Percentiles rank a stretch among this genome's conserved stretches.
These are phyloP conservation scores for Gnaphalium uliginosum DNA, from an alignment of 129 eudicot genomes.

Conservation along the genomic window DNA sequence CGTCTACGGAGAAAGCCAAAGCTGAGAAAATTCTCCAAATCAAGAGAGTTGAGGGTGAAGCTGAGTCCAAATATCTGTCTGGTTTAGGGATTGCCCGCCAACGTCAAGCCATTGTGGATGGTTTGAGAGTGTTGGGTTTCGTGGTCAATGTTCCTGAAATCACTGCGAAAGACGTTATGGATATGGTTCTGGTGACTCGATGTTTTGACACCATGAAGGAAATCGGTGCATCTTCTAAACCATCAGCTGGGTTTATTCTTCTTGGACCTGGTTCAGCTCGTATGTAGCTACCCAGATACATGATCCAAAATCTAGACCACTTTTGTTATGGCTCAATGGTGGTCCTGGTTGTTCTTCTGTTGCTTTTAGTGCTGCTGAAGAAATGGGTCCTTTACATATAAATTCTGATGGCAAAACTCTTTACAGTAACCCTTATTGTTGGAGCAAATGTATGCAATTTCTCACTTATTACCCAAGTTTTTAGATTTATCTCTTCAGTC, in stretches of 20 bases:
- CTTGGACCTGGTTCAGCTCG: constrained; percentile 82
- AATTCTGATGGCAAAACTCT: constrained; percentile 82
- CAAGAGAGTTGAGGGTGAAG: constrained; percentile 82
- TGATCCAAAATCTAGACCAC: constrained; percentile 70
- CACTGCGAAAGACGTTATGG: constrained; percentile 80
- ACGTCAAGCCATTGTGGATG: constrained; percentile 82
- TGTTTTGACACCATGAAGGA: constrained; percentile 86
- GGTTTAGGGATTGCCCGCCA: constrained; percentile 86
- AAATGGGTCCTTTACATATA: constrained; percentile 88
- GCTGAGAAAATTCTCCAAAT: constrained; percentile 83
- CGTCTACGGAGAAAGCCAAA: constrained; percentile 73
- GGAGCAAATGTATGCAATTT: constrained; percentile 81
- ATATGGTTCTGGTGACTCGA: constrained; percentile 81
- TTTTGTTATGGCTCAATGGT: constrained; percentile 97
- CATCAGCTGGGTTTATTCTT: constrained; percentile 74
- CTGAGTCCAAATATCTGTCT: constrained; percentile 65
- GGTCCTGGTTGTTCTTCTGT: constrained; percentile 99
- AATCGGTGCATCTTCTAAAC: constrained; percentile 71
- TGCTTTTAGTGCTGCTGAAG: constrained; percentile 99
- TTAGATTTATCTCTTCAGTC: constrained; percentile 13
- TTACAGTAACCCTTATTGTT: constrained; percentile 71
- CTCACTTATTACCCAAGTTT: background rate
- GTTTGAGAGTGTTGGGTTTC: constrained; percentile 73
- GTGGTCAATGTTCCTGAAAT: constrained; percentile 72
- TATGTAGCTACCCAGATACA: constrained; percentile 73